Base-by-base conservation (phyloP, 495 filamentous ascomycete species). In the Lasiosphaeris hirsuta region DNA sequence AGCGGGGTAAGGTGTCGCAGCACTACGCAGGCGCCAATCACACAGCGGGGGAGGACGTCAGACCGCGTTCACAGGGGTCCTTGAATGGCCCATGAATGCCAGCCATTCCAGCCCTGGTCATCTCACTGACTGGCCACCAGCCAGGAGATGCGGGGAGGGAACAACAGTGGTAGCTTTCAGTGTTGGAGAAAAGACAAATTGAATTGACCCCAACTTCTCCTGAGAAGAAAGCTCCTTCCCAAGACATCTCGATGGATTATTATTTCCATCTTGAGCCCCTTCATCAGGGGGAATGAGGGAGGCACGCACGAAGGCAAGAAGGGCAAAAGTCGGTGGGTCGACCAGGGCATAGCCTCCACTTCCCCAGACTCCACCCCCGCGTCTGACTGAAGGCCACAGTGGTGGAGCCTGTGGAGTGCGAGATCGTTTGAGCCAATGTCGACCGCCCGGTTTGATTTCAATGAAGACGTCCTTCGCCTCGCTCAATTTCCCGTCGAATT, bases 1-100 rank as follows among this genome's bases (percentile, higher is more conserved):
- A 66, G 69, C 69, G 69, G 69, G 69, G 69, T 71, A 71, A 63
- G 41, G 15, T 53, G 59, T 56, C 55, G 56, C 54, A 65, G 58
- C 47, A 59, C 64, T 54, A 57, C 55, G 35, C 66, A 60, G 61
- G 59, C 61, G 56, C 66, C 69, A 71, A 68, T 71, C 69, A 71
- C 39, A 18, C 4, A 19, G 10, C 17, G 44, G 11, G 46, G 33
- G 40, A 51, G 59, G 37, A 69, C 66, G 66, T 71, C 69, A 71
- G 48, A 51, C 44, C 58, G 51, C 57, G 42, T 4, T 64, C 60
- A 67, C 40, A 38, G 47, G 35, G n/a, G n/a, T n/a, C n/a, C n/a
- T n/a, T n/a, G n/a, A n/a, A n/a, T n/a, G n/a, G n/a, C n/a, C n/a
- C n/a, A n/a, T n/a, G n/a, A n/a, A n/a, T n/a, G n/a, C n/a, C n/a